These are phyloP conservation scores for Podila minutissima DNA, from an alignment of 192 early-diverging fungal genomes.

Conservation along the genomic window DNA sequence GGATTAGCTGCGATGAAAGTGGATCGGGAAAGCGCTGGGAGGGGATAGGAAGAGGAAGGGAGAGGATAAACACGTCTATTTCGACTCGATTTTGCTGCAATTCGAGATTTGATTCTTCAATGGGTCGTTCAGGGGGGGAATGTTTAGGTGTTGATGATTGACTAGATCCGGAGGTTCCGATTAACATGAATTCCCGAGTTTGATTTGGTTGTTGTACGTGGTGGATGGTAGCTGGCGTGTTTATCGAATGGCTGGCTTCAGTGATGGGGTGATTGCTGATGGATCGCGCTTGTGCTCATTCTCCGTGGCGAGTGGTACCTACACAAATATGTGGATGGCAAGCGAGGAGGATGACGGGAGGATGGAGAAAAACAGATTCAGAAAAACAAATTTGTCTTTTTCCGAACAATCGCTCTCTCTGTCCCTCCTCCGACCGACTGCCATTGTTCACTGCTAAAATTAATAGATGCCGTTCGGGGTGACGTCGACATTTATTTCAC, in stretches of 20 bases:
- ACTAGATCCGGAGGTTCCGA: constrained; percentile 1
- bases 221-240: not conserved
- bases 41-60: not conserved
- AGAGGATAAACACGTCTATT: not conserved
- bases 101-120: not conserved
- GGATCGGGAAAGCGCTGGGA: not conserved
- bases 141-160: not conserved
- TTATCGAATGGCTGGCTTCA: no score
- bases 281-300: not conserved
- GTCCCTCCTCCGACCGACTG: no score
- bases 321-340: constrained; percentile 3
- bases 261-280: not conserved
- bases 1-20: not conserved
- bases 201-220: not conserved
- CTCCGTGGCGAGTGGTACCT: not conserved
- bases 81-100: not conserved
- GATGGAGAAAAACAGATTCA: not conserved
- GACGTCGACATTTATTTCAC: no score
- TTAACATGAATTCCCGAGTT: not conserved
- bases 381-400: constrained; percentile 3
- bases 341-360: constrained; percentile 3
- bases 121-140: not conserved
- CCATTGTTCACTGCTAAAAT: no score
- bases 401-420: not conserved
- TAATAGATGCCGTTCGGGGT: no score